phyloP scores from a whole-genome alignment of 208 protist genomes.

The Leishmania turanica region DNA sequence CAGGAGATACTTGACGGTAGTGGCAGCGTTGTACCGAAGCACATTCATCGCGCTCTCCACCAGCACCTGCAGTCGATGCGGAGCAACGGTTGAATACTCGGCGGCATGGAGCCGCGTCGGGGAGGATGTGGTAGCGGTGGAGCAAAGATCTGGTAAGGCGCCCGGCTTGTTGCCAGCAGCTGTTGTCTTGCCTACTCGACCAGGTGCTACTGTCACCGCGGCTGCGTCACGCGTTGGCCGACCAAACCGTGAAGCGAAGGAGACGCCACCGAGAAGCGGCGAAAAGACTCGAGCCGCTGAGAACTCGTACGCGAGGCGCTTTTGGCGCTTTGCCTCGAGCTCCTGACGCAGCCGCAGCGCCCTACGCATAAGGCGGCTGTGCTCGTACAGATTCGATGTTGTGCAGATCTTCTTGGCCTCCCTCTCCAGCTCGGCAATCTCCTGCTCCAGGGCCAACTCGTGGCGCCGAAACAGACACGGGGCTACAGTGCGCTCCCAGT shows the following conservation, averaged over 20 bases:
- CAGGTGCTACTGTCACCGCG: not conserved
- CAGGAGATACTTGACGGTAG: slow-evolving; percentile 40
- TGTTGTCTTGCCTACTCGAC: not conserved
- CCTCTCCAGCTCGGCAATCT: slow-evolving; percentile 37
- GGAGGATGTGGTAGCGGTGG: not conserved
- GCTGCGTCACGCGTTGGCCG: not conserved
- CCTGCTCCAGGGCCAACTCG: slow-evolving; percentile 40
- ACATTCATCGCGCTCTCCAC: not conserved
- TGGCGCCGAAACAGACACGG: slow-evolving; percentile 44
- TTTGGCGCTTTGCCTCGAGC: slow-evolving; percentile 29
- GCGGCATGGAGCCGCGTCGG: not conserved
- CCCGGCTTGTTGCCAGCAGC: not conserved
- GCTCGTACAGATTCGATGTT: slow-evolving; percentile 38
- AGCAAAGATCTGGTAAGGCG: not conserved
- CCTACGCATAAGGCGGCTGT: slow-evolving; percentile 41
- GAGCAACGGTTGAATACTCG: not conserved
- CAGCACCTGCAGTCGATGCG: not conserved
- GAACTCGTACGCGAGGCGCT: slow-evolving; percentile 27
- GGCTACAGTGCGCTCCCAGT: slow-evolving; percentile 42
- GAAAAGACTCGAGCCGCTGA: slow-evolving; percentile 16
- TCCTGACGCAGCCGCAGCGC: slow-evolving; percentile 35
- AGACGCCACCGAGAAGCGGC: slow-evolving; percentile 5
- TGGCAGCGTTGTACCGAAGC: slow-evolving; percentile 24
- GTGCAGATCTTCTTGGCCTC: slow-evolving; percentile 39
- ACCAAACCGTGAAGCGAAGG: not conserved